These are phyloP conservation scores for Taphrina populina DNA, from an alignment of 1,139 yeast genomes.

Conservation along the genomic window DNA sequence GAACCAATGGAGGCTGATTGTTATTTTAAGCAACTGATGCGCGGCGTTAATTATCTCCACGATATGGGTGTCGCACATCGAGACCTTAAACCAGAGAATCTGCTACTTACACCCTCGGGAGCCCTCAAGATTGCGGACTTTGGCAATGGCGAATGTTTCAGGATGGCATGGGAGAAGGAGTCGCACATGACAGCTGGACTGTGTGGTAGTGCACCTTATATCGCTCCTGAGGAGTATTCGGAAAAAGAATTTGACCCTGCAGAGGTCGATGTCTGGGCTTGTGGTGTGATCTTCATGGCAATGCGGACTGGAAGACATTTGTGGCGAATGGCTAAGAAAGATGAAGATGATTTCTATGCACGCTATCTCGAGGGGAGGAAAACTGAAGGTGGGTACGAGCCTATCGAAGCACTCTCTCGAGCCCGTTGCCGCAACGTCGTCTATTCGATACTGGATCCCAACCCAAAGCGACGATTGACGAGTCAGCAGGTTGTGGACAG, in stretches of 20 bases:
- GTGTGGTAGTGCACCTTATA: conserved; percentile 90
- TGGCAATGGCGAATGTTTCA: conserved; percentile 93
- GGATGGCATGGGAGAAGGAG: conserved; percentile 94
- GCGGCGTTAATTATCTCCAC: conserved; percentile 95
- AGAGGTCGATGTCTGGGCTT: conserved; percentile 92
- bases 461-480: conserved; percentile 77
- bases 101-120: conserved; percentile 76
- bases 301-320: conserved; percentile 94
- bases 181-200: conserved; percentile 80
- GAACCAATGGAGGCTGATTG: conserved; percentile 91
- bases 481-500: conserved; percentile 84
- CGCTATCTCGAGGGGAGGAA: conserved; percentile 74
- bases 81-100: conserved; percentile 91
- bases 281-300: conserved; percentile 96
- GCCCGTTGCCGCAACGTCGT: conserved; percentile 85
- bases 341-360: conserved; percentile 74
- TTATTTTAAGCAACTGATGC: conserved; percentile 83
- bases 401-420: conserved; percentile 58
- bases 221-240: conserved; percentile 91
- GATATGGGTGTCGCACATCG: conserved; percentile 96
- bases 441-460: conserved; percentile 87
- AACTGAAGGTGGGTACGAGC: conserved; percentile 82
- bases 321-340: conserved; percentile 77
- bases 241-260: conserved; percentile 80
- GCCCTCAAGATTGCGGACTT: conserved; percentile 86